These are phyloP conservation scores for Physocladia obscura DNA, from an alignment of 192 early-diverging fungal genomes.

Conservation along the genomic window DNA sequence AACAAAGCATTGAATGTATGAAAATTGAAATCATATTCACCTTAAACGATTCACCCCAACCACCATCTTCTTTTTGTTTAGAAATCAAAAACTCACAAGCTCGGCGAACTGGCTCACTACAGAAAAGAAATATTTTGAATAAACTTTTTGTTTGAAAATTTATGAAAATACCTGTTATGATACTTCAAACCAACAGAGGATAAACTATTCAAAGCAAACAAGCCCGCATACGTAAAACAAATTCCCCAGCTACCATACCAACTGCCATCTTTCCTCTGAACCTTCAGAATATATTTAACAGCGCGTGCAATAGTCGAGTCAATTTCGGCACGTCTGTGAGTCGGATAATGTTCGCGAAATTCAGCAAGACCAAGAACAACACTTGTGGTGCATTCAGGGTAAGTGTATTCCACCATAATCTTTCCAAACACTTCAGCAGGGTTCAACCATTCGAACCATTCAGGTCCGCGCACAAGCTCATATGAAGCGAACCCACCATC, in stretches of 20 bases:
- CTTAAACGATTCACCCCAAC: constrained; percentile 96
- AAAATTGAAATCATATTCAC: constrained; percentile 31
- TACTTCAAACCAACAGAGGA: constrained; percentile 81
- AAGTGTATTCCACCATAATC: constrained; percentile 66
- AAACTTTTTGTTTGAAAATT: constrained; percentile 2
- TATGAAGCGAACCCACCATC: constrained; percentile 93
- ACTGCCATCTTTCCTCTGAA: constrained; percentile 78
- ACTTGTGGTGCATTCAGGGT: constrained; percentile 96
- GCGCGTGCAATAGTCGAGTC: constrained; percentile 58
- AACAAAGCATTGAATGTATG: too few relatives aligned
- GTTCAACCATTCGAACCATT: constrained; percentile 84
- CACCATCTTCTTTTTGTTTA: constrained; percentile 88
- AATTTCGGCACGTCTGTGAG: constrained; percentile 81
- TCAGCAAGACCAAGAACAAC: constrained; percentile 80
- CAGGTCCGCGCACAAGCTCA: constrained; percentile 77
- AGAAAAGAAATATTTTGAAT: not conserved
- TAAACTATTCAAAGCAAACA: constrained; percentile 88
- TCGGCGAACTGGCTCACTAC: constrained; percentile 52
- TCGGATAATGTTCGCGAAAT: constrained; percentile 74
- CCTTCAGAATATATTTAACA: constrained; percentile 70
- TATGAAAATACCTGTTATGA: constrained; percentile 61
- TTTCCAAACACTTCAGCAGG: constrained; percentile 97
- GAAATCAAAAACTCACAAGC: constrained; percentile 91
- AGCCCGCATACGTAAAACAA: constrained; percentile 93
- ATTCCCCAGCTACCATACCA: constrained; percentile 98